Evolutionary conservation across 1,284 basidiomycete species (phyloP).

Genomic region (Cutaneotrichosporon sp.): DNA sequence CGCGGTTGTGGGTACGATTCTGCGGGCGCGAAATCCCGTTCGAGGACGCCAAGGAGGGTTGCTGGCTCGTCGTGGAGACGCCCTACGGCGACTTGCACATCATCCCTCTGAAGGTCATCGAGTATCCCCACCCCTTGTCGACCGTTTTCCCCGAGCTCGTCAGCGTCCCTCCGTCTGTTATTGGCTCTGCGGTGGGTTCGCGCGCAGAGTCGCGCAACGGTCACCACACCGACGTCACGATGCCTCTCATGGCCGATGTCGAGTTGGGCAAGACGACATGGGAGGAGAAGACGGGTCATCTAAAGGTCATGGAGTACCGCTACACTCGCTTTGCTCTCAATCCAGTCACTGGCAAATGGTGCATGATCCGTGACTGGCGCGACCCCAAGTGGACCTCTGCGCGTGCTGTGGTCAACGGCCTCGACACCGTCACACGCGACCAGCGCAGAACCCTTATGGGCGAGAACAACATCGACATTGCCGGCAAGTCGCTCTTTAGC

Average conservation of each 20-base stretch:
- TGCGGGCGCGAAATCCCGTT: slow-evolving; percentile 82
- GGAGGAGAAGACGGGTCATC: slow-evolving; percentile 48
- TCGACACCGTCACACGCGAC: slow-evolving; percentile 55
- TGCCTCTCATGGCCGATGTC: slow-evolving; percentile 34
- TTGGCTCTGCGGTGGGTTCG: background rate
- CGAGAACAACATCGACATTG: slow-evolving; percentile 83
- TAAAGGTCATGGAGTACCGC: slow-evolving; percentile 61
- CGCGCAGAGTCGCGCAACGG: slow-evolving; percentile 17
- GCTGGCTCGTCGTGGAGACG: slow-evolving; percentile 83
- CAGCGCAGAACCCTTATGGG: slow-evolving; percentile 78
- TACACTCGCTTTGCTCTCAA: slow-evolving; percentile 89
- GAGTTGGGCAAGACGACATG: slow-evolving; percentile 41
- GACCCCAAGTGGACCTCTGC: slow-evolving; percentile 72
- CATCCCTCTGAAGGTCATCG: slow-evolving; percentile 62
- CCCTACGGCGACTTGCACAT: slow-evolving; percentile 74
- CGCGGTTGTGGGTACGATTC: slow-evolving; percentile 79
- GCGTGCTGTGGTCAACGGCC: slow-evolving; percentile 60
- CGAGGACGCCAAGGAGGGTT: slow-evolving; percentile 62
- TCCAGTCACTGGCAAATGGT: slow-evolving; percentile 74
- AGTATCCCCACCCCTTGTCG: slow-evolving; percentile 70
- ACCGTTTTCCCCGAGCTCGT: slow-evolving; percentile 61
- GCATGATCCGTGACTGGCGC: slow-evolving; percentile 85
- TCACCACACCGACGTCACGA: slow-evolving; percentile 10
- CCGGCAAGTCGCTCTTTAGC: slow-evolving; percentile 73
- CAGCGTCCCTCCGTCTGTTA: background rate